Conservation (phyloP, 202 grass and related monocot genomes). For the Hordeum pubiflorum region DNA sequence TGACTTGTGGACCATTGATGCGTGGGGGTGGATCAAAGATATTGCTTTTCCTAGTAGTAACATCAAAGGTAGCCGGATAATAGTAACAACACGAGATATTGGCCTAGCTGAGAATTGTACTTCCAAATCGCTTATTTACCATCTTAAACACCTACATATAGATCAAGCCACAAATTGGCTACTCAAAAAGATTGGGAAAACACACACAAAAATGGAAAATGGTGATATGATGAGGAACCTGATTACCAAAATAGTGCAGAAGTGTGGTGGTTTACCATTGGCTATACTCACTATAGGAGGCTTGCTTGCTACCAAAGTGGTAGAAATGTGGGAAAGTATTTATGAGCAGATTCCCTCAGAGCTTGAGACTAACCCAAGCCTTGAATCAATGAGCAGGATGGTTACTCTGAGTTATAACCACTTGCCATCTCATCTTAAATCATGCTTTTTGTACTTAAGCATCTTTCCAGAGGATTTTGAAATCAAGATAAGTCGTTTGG, state of each 20-base stretch:
- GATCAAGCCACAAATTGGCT: background rate
- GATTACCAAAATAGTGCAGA: background rate
- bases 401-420: conserved; percentile 17
- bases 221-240: background rate
- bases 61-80: background rate
- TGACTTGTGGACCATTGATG: conserved; percentile 4
- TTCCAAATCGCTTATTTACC: background rate
- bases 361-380: conserved; percentile 6
- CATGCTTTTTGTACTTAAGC: conserved; percentile 13
- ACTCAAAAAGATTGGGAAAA: background rate
- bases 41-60: background rate
- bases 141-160: background rate
- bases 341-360: conserved; percentile 1
- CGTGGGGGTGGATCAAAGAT: background rate
- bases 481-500: background rate
- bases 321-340: background rate
- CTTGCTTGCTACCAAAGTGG: background rate
- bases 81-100: background rate
- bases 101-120: background rate
- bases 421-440: conserved; percentile 20
- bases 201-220: background rate
- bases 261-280: background rate
- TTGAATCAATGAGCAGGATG: conserved; percentile 12
- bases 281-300: conserved; percentile 7
- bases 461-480: background rate